phyloP scores from a whole-genome alignment of 2,329 filamentous ascomycete genomes.

The Teratosphaeria gauchensis region DNA sequence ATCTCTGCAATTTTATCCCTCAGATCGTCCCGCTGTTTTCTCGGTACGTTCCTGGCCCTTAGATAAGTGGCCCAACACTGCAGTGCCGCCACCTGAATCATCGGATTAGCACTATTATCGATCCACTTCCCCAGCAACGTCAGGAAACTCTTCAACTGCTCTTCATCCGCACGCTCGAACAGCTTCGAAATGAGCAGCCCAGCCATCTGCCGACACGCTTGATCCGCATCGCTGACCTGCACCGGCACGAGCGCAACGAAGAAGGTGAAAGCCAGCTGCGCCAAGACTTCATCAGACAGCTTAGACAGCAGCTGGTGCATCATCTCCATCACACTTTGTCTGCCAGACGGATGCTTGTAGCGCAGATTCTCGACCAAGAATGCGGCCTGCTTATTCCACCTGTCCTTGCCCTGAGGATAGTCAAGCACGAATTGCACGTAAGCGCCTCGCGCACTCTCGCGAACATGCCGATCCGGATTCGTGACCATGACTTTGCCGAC shows the following conservation, averaged over 20 bases:
- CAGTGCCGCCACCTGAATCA: conserved; percentile 63
- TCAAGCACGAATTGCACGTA: conserved; percentile 93
- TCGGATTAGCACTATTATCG: conserved; percentile 60
- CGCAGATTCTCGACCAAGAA: conserved; percentile 87
- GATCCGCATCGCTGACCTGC: conserved; percentile 78
- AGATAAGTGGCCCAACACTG: conserved; percentile 79
- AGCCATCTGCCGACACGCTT: conserved; percentile 75
- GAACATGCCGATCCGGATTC: conserved; percentile 80
- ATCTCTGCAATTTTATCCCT: conserved; percentile 41
- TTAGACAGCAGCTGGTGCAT: conserved; percentile 80
- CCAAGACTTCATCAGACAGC: conserved; percentile 68
- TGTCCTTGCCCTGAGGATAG: conserved; percentile 82
- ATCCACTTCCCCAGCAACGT: conserved; percentile 65
- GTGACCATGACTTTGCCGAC: conserved; percentile 90
- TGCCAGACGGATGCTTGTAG: conserved; percentile 79
- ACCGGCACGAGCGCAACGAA: conserved; percentile 82
- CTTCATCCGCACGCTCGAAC: conserved; percentile 67
- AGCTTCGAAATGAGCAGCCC: conserved; percentile 69
- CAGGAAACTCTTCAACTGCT: conserved; percentile 61
- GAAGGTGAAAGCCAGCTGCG: conserved; percentile 69
- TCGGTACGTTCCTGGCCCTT: conserved; percentile 53
- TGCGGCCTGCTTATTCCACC: conserved; percentile 79
- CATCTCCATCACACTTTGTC: conserved; percentile 87
- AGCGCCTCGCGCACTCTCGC: conserved; percentile 76
- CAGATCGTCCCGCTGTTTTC: conserved; percentile 58